Conservation (phyloP, 2,329 filamentous ascomycete species). For the Fusarium udum region DNA sequence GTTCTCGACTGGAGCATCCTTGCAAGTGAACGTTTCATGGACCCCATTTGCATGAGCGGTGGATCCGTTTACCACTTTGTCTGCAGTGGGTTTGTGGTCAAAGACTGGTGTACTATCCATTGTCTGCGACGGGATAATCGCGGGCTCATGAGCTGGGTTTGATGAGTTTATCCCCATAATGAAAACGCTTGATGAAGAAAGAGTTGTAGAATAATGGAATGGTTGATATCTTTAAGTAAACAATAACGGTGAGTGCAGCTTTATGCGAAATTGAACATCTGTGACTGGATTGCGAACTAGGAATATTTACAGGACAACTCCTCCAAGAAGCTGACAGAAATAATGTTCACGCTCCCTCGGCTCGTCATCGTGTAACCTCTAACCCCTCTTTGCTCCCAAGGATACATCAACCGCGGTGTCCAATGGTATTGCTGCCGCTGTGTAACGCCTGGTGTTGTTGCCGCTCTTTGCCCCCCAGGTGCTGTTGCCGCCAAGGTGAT, state of each 20-base stretch:
- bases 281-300: neutral
- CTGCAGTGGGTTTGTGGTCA: neutral
- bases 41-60: neutral
- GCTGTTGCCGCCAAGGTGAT: neutral
- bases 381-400: neutral
- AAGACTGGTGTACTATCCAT: rapidly evolving
- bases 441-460: neutral
- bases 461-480: neutral
- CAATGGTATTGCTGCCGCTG: neutral
- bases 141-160: neutral
- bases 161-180: neutral
- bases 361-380: neutral
- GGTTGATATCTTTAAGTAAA: rapidly evolving
- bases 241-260: rapidly evolving
- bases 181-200: rapidly evolving
- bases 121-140: rapidly evolving
- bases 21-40: neutral
- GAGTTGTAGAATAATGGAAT: neutral
- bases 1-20: neutral
- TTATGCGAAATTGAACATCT: neutral
- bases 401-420: too few species aligned
- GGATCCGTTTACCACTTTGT: too few species aligned
- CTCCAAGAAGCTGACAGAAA: neutral
- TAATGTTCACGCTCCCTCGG: neutral
- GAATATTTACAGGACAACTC: neutral